Evolutionary conservation across 306 rosid species (phyloP).

Genomic region (Castanopsis chinensis): DNA sequence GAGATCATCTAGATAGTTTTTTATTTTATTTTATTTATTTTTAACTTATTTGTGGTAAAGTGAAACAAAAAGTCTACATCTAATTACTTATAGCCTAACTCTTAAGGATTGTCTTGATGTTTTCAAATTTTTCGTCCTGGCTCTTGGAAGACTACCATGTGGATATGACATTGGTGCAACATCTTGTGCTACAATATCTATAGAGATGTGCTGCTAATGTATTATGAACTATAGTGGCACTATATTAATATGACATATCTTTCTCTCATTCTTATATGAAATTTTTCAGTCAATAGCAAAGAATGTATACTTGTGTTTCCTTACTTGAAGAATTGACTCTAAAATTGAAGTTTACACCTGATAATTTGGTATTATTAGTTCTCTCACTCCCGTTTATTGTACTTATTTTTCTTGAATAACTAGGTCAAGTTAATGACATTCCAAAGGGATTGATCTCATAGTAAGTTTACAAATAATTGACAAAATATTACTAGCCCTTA

Average conservation of each 20-base stretch:
- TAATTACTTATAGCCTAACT: slow-evolving; percentile 8
- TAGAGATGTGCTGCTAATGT: slow-evolving; percentile 47
- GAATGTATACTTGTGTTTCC: background rate
- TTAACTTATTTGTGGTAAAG: background rate
- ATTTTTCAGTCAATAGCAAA: background rate
- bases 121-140: slow-evolving; percentile 87
- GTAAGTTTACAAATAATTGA: too few relatives aligned
- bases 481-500: too few relatives aligned
- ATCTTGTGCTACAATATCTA: slow-evolving; percentile 72
- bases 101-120: slow-evolving; percentile 18
- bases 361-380: background rate
- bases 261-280: background rate
- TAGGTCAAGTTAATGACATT: too few relatives aligned
- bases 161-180: slow-evolving; percentile 97
- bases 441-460: background rate
- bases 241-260: background rate
- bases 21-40: background rate
- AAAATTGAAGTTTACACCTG: background rate
- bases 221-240: background rate
- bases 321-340: background rate
- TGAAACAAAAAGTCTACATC: slow-evolving; percentile 1
- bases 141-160: slow-evolving; percentile 85
- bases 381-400: background rate
- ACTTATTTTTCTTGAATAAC: background rate
- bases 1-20: background rate